Evolutionary conservation across 2,329 filamentous ascomycete species (phyloP), one percentile per base, ranked within the genome.

Genomic region (Biscogniauxia marginata): DNA sequence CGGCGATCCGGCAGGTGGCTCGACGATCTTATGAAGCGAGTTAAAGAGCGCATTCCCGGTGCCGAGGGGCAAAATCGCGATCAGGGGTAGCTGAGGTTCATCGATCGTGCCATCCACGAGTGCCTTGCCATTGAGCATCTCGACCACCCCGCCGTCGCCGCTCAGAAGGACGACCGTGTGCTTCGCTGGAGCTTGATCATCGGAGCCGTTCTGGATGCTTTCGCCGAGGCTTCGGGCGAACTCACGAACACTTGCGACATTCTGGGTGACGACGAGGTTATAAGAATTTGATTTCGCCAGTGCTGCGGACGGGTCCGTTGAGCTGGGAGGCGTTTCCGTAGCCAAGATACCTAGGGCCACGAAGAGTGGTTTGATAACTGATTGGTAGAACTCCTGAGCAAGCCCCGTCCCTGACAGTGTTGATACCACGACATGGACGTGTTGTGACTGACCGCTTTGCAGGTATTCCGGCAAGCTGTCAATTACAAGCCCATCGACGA

Each of bases 131-230:
- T 97, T 96, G 57, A 96, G 78, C 1, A 95, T 77, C 65, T 98
- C 93, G 18, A 92, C 82, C 2, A 96, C 73, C 5, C 92, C 93
- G 13, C 93, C 93, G 71, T 98, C 93, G 6, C 93, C 93, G 49
- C 89, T 93, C 4, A 97, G 79, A 11, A 98, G 80, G 24, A 97
- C 74, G 22, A 97, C 79, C 0, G 86, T 86, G 67, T 87, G 83
- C 11, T 61, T 62, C 45, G 46, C 43, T 13, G 53, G 21, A 11
- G 51, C 23, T 61, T 52, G n/a, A 11, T 7, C 19, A n/a, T 21
- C 52, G 59, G 54, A n/a, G 55, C 43, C 21, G 25, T 34, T 54
- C n/a, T 70, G 18, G 9, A 30, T 39, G 11, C 30, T 11, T 39
- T 74, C 20, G 66, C 74, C 71, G 11, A 78, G 63, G 2, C 63